These are phyloP conservation scores for Trichophaea hybrida DNA, from an alignment of 2,329 filamentous ascomycete species.

Conservation along the genomic window DNA sequence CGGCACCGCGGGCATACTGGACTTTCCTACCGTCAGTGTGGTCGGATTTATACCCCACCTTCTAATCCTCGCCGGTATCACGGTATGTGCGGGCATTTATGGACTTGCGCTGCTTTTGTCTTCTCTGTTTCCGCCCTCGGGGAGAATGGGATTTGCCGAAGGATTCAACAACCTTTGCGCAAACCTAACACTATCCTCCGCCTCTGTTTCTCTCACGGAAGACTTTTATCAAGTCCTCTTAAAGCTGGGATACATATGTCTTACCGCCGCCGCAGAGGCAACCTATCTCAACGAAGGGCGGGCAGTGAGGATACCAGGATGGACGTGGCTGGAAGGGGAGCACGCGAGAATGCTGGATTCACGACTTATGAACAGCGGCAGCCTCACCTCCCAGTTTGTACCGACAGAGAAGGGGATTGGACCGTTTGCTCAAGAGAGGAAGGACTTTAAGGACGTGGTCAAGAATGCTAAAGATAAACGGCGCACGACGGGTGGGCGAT, in stretches of 20 bases:
- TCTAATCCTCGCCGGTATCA: constrained; percentile 67
- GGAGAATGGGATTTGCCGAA: constrained; percentile 35
- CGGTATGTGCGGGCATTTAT: constrained; percentile 64
- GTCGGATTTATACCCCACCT: constrained; percentile 90
- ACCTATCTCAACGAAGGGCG: constrained; percentile 89
- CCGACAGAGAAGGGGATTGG: constrained; percentile 10
- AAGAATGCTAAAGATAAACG: constrained; percentile 15
- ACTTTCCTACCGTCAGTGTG: constrained; percentile 88
- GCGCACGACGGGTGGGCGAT: constrained; percentile 1
- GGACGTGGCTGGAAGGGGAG: constrained; percentile 77
- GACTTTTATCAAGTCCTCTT: constrained; percentile 90
- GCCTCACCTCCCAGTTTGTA: constrained; percentile 5
- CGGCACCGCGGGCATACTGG: constrained; percentile 46
- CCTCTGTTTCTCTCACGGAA: constrained; percentile 56
- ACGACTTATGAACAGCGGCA: background rate
- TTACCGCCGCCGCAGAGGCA: constrained; percentile 88
- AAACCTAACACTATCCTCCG: constrained; percentile 58
- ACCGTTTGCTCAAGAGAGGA: constrained; percentile 21
- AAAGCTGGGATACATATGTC: constrained; percentile 69
- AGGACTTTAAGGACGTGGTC: constrained; percentile 17
- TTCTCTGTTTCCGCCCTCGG: constrained; percentile 46
- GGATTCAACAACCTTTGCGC: constrained; percentile 66
- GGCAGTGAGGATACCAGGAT: constrained; percentile 12
- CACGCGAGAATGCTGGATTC: constrained; percentile 59
- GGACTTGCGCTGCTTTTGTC: constrained; percentile 60